These are phyloP conservation scores for Taphrina pruni DNA, from an alignment of 1,139 yeast genomes.

Conservation along the genomic window DNA sequence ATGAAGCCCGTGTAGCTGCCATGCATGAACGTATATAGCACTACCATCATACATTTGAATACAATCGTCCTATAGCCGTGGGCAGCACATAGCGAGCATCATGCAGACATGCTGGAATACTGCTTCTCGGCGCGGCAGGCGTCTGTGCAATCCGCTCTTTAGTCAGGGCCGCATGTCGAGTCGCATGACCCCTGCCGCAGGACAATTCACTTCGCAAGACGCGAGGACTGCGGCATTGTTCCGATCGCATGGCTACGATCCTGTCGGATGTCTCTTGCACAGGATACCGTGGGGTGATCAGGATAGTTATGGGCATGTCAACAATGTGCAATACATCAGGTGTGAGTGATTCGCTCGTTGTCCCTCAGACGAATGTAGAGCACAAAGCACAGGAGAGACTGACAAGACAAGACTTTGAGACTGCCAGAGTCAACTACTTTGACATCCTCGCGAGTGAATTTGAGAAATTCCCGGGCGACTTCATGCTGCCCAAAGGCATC, in stretches of 20 bases:
- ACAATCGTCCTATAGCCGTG: too few relatives aligned
- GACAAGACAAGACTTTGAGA: conserved; percentile 19
- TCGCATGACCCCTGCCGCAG: conserved; percentile 19
- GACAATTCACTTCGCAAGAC: conserved; percentile 32
- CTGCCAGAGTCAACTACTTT: conserved; percentile 35
- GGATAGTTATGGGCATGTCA: conserved; percentile 36
- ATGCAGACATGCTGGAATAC: too few relatives aligned
- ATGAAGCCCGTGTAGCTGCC: too few relatives aligned
- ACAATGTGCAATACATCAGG: conserved; percentile 35
- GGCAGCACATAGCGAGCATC: too few relatives aligned
- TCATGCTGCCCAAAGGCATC: conserved; percentile 25
- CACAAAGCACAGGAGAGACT: neutral
- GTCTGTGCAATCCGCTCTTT: too few relatives aligned
- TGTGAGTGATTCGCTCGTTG: neutral
- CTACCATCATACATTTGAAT: too few relatives aligned
- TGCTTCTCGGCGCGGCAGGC: too few relatives aligned
- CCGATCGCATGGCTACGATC: conserved; percentile 23
- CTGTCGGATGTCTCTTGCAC: conserved; percentile 28
- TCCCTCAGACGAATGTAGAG: neutral
- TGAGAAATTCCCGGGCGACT: conserved; percentile 19
- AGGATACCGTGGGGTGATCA: conserved; percentile 39
- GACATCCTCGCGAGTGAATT: conserved; percentile 21
- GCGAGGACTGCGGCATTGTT: conserved; percentile 18
- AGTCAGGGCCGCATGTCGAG: neutral
- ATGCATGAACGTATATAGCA: too few relatives aligned